phyloP scores from a whole-genome alignment of 306 rosid species.

The Rubus parviflorus region DNA sequence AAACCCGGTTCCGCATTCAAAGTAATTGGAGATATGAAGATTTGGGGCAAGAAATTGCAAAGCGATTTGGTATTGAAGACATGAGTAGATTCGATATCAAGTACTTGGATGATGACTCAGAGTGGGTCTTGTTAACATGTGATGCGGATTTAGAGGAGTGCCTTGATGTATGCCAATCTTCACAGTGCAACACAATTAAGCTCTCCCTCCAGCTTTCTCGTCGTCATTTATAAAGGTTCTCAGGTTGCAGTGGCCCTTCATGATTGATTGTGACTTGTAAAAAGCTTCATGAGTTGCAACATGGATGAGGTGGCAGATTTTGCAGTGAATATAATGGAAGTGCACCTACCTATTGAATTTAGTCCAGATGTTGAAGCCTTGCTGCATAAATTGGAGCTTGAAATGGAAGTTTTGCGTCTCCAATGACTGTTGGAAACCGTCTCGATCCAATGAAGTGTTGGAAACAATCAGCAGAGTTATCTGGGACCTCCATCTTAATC shows the following conservation, averaged over 20 bases:
- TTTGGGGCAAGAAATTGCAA: conserved; percentile 61
- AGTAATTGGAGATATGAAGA: conserved; percentile 46
- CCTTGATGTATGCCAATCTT: conserved; percentile 67
- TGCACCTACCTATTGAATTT: not conserved
- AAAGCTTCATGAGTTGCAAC: conserved; percentile 1
- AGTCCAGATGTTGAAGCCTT: not conserved
- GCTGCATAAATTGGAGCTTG: not conserved
- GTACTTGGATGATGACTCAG: conserved; percentile 91
- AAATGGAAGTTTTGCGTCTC: not conserved
- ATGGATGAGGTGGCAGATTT: not conserved
- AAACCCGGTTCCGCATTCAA: conserved; percentile 68
- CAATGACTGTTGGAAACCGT: not conserved
- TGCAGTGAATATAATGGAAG: not conserved
- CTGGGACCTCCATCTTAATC: not conserved
- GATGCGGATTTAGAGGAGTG: conserved; percentile 93
- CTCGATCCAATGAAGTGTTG: not conserved
- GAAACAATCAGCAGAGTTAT: not conserved
- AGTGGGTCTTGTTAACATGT: conserved; percentile 89
- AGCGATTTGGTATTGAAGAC: conserved; percentile 60
- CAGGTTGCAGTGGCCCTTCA: conserved; percentile 18
- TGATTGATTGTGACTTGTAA: conserved; percentile 26
- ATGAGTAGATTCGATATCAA: conserved; percentile 61
- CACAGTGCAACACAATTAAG: conserved; percentile 56
- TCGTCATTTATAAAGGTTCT: not conserved
- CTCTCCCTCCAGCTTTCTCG: conserved; percentile 61